These are phyloP conservation scores for Kernera saxatilis DNA, from an alignment of 345 rosid species.

Conservation along the genomic window DNA sequence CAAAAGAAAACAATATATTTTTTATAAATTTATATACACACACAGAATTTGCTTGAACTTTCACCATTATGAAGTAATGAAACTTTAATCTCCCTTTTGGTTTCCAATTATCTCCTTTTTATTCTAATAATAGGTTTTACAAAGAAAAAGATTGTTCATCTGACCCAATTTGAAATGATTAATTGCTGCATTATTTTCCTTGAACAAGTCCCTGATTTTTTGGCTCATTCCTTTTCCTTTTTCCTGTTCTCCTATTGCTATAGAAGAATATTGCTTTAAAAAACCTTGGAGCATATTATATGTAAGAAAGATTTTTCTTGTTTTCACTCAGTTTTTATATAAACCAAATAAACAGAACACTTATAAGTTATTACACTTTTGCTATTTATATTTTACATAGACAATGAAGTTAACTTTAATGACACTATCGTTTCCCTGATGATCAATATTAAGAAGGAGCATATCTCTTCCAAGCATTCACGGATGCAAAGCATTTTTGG, in stretches of 20 bases:
- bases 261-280: neutral
- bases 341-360: neutral
- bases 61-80: neutral
- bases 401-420: neutral
- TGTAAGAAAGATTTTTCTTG: neutral
- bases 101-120: neutral
- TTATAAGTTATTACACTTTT: neutral
- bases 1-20: neutral
- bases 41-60: slow-evolving; percentile 3
- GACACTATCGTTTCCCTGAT: neutral
- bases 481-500: neutral
- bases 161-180: slow-evolving; percentile 21
- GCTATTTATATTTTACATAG: neutral
- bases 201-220: neutral
- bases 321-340: neutral
- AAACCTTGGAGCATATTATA: neutral
- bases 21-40: neutral
- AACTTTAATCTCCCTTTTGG: slow-evolving; percentile 13
- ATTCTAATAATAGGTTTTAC: neutral
- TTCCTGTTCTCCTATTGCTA: neutral
- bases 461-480: neutral
- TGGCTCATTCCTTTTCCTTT: neutral
- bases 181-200: neutral
- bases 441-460: neutral
- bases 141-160: neutral